Percentiles rank a stretch among this genome's conserved stretches.
phyloP scores from a whole-genome alignment of 2,329 filamentous ascomycete species.

The Westerdykella ornata region DNA sequence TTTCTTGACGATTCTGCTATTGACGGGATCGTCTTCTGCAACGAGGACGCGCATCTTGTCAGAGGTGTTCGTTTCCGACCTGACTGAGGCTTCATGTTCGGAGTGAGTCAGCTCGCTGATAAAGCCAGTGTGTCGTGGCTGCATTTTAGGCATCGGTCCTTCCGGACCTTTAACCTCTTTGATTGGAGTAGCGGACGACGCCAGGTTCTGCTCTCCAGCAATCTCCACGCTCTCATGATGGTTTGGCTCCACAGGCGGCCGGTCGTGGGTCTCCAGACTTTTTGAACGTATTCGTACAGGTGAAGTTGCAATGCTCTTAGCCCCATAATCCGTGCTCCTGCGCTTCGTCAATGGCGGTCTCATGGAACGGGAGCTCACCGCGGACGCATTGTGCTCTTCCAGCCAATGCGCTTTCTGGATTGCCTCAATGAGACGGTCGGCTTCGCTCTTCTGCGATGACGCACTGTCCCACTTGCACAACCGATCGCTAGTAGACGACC shows the following conservation, averaged over 20 bases:
- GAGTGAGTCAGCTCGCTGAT: slow-evolving; percentile 15
- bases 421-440: slow-evolving; percentile 65
- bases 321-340: slow-evolving; percentile 16
- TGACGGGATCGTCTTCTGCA: slow-evolving; percentile 83
- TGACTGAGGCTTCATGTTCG: slow-evolving; percentile 7
- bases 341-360: slow-evolving; percentile 23
- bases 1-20: slow-evolving; percentile 74
- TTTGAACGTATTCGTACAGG: slow-evolving; percentile 16
- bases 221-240: slow-evolving; percentile 42
- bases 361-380: slow-evolving; percentile 18
- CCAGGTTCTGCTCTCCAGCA: slow-evolving; percentile 37
- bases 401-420: slow-evolving; percentile 54
- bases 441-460: slow-evolving; percentile 49
- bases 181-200: slow-evolving; percentile 39
- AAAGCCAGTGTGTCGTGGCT: slow-evolving; percentile 10
- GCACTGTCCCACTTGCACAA: slow-evolving; percentile 24
- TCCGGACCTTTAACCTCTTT: slow-evolving; percentile 45
- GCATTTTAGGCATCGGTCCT: slow-evolving; percentile 21
- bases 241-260: slow-evolving; percentile 13
- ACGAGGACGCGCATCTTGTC: slow-evolving; percentile 61
- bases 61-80: slow-evolving; percentile 4
- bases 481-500: slow-evolving; percentile 12
- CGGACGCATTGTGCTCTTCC: slow-evolving; percentile 11
- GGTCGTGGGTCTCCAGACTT: slow-evolving; percentile 19
- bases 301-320: slow-evolving; percentile 2